Percentiles rank a stretch among this genome's conserved stretches.
Conservation (phyloP, 2,329 filamentous ascomycete genomes). For the Cladosporium cucumerinum region DNA sequence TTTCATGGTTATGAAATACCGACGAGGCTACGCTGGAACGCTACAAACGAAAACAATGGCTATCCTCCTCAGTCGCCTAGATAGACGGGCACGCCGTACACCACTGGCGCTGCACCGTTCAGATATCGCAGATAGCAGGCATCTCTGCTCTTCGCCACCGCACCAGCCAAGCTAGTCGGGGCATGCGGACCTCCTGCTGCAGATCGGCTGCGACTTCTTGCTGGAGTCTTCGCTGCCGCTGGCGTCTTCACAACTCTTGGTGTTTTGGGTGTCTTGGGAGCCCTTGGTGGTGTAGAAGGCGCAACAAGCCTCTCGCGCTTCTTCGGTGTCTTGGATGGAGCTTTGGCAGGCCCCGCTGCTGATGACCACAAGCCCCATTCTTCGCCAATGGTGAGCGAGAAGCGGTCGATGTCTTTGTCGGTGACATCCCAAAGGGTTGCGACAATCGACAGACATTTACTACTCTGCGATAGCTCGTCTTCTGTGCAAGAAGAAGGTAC, state of each 20-base stretch:
- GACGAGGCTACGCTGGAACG: neutral
- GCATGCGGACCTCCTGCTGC: conserved; percentile 20
- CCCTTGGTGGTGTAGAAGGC: conserved; percentile 30
- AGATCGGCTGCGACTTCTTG: conserved; percentile 24
- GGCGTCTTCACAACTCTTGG: conserved; percentile 33
- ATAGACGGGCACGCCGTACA: conserved; percentile 94
- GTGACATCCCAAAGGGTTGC: conserved; percentile 98
- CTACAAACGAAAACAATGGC: conserved; percentile 7
- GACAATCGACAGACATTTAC: conserved; percentile 64
- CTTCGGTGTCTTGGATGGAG: conserved; percentile 28
- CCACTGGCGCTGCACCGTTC: conserved; percentile 87
- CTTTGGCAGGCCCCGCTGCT: conserved; percentile 20
- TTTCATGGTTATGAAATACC: neutral
- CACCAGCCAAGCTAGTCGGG: conserved; percentile 65
- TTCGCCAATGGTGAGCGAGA: conserved; percentile 74
- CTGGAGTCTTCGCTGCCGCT: conserved; percentile 29
- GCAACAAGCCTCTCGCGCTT: conserved; percentile 25
- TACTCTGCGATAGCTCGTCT: neutral
- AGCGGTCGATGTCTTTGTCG: conserved; percentile 93
- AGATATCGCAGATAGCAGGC: conserved; percentile 87
- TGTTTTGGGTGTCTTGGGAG: conserved; percentile 34
- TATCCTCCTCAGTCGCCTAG: conserved; percentile 44
- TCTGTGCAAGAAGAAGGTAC: neutral
- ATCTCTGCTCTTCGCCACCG: conserved; percentile 69
- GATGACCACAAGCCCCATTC: conserved; percentile 72